These are phyloP conservation scores for Phyllosticta paracitricarpa DNA, from an alignment of 2,329 filamentous ascomycete genomes.

Conservation along the genomic window DNA sequence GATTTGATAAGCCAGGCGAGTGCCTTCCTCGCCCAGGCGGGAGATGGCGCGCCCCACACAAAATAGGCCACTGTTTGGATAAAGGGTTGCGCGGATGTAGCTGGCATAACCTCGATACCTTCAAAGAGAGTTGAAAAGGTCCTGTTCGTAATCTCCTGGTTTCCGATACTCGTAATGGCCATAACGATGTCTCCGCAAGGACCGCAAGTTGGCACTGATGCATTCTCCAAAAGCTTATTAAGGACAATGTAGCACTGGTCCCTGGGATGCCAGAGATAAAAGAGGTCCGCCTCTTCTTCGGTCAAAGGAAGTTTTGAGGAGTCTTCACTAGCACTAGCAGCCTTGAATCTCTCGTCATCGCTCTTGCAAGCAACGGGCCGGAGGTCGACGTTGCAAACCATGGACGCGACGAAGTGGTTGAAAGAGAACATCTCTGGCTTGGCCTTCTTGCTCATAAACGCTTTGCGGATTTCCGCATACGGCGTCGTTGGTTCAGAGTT, in stretches of 20 bases:
- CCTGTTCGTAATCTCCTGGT: background rate
- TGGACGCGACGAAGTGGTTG: background rate
- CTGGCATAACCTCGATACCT: background rate
- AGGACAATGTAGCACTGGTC: slow-evolving; percentile 22
- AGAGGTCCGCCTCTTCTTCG: slow-evolving; percentile 15
- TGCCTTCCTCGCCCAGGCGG: background rate
- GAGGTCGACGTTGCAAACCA: slow-evolving; percentile 16
- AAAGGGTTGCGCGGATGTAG: slow-evolving; percentile 12
- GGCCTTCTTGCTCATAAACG: slow-evolving; percentile 15
- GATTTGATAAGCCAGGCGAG: background rate
- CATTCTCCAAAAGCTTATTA: slow-evolving; percentile 26
- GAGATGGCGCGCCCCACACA: background rate
- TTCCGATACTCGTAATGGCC: slow-evolving; percentile 17
- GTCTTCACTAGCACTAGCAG: slow-evolving; percentile 16
- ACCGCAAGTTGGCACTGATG: slow-evolving; percentile 21
- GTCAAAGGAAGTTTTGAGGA: slow-evolving; percentile 20
- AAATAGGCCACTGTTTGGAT: background rate
- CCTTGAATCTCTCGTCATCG: background rate
- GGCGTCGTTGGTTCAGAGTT: background rate
- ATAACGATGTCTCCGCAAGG: slow-evolving; percentile 26
- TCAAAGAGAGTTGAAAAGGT: background rate
- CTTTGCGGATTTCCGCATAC: slow-evolving; percentile 13
- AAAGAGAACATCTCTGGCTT: slow-evolving; percentile 10
- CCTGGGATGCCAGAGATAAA: slow-evolving; percentile 21
- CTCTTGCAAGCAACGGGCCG: slow-evolving; percentile 9